A percentile compares a stretch with the other conserved stretches of the same genome.
phyloP scores from a whole-genome alignment of 2,329 filamentous ascomycete species.

The Claviceps citrina region DNA sequence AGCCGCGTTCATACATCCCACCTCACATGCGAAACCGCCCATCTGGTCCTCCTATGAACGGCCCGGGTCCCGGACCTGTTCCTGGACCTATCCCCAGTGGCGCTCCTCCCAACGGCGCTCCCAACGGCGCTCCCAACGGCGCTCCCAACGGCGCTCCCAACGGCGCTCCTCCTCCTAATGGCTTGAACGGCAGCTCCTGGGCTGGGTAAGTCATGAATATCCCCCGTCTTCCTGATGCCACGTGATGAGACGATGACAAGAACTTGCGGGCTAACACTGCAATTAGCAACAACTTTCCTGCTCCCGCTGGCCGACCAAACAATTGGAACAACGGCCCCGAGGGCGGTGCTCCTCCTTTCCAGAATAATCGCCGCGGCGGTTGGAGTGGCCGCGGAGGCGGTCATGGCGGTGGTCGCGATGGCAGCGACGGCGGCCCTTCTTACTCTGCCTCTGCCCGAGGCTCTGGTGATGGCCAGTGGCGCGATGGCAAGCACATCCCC shows the following conservation, averaged over 20 bases:
- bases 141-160: conserved; percentile 12
- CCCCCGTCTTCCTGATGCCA: too few species aligned
- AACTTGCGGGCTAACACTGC: not conserved
- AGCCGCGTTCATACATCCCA: conserved; percentile 60
- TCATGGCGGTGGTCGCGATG: conserved; percentile 20
- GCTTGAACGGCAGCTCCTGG: conserved; percentile 37
- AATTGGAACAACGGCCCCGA: conserved; percentile 18
- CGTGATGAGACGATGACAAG: too few species aligned
- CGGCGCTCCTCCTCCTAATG: conserved; percentile 11
- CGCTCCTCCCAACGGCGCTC: conserved; percentile 8
- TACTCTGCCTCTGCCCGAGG: conserved; percentile 51
- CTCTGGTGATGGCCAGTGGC: conserved; percentile 91
- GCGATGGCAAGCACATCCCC: conserved; percentile 88
- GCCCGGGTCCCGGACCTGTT: conserved; percentile 8
- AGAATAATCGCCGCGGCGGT: conserved; percentile 19
- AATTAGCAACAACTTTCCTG: conserved; percentile 1
- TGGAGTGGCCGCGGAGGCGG: conserved; percentile 21
- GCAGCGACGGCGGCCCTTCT: conserved; percentile 34
- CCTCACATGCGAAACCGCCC: conserved; percentile 59
- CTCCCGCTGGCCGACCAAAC: conserved; percentile 19
- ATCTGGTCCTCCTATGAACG: conserved; percentile 3
- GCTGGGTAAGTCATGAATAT: conserved; percentile 32
- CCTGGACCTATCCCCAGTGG: conserved; percentile 26
- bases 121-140: conserved; percentile 11
- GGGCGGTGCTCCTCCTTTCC: conserved; percentile 8